A percentile compares a stretch with the other conserved stretches of the same genome.
These are phyloP conservation scores for Globisporangium barbulae DNA, from an alignment of 352 stramenopile genomes.

Conservation along the genomic window DNA sequence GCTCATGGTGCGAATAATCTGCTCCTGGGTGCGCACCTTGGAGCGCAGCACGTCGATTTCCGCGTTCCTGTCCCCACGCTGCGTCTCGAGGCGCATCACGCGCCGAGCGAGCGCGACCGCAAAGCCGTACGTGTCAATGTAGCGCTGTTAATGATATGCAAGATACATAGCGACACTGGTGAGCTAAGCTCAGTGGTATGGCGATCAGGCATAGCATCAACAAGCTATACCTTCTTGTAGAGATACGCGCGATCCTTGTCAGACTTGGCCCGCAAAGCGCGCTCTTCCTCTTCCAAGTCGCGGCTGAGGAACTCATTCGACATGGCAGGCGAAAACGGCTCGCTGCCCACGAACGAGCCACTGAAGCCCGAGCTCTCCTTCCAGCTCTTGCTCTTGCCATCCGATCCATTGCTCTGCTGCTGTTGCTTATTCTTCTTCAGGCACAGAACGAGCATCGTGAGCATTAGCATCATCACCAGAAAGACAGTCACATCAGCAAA, in stretches of 20 bases:
- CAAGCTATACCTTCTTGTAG: conserved; percentile 66
- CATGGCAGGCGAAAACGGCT: conserved; percentile 28
- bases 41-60: conserved; percentile 46
- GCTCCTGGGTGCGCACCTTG: conserved; percentile 47
- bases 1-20: conserved; percentile 51
- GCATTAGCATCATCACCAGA: conserved; percentile 4
- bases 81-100: conserved; percentile 41
- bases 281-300: conserved; percentile 59
- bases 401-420: conserved; percentile 12
- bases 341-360: conserved; percentile 24
- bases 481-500: conserved; percentile 8
- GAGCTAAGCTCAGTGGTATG: not conserved
- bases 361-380: conserved; percentile 18
- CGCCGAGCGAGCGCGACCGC: conserved; percentile 44
- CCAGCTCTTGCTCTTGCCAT: not conserved
- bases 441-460: not conserved
- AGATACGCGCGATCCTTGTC: conserved; percentile 57
- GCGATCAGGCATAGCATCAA: not conserved
- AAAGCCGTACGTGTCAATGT: conserved; percentile 67
- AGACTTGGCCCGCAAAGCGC: conserved; percentile 49
- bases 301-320: conserved; percentile 61
- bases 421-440: not conserved
- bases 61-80: conserved; percentile 29
- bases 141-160: conserved; percentile 33
- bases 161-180: not conserved